These are phyloP conservation scores for Mortierella sp. DNA, from an alignment of 371 early-diverging fungal species.

Conservation along the genomic window DNA sequence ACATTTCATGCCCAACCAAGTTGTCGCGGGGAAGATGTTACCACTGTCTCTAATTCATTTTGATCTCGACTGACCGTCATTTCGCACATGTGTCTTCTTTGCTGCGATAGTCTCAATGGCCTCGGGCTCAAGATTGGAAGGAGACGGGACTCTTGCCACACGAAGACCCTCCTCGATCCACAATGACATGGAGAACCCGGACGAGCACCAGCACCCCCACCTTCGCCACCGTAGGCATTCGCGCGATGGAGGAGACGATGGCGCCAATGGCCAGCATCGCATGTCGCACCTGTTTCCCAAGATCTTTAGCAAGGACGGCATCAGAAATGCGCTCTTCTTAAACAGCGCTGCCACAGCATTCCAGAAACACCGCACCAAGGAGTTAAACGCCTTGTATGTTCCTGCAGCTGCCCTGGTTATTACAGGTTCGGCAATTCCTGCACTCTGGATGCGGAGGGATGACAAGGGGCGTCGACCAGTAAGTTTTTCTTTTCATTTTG, in stretches of 20 bases:
- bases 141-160: neutral
- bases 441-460: slow-evolving; percentile 47
- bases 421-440: slow-evolving; percentile 32
- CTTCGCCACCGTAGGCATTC: neutral
- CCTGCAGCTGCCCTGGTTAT: slow-evolving; percentile 22
- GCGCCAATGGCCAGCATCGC: neutral
- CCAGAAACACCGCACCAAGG: slow-evolving; percentile 21
- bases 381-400: slow-evolving; percentile 12
- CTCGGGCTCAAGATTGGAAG: neutral
- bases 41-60: neutral
- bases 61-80: slow-evolving; percentile 5
- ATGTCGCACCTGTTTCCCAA: slow-evolving; percentile 19
- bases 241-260: neutral
- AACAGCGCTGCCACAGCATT: slow-evolving; percentile 46
- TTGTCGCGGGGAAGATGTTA: no score
- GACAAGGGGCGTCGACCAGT: slow-evolving; percentile 54
- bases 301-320: slow-evolving; percentile 43
- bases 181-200: slow-evolving; percentile 18
- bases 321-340: slow-evolving; percentile 30
- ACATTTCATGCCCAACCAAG: slow-evolving; percentile 8
- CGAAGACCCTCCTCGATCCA: slow-evolving; percentile 21
- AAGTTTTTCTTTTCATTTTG: neutral
- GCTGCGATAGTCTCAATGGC: neutral
- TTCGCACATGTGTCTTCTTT: neutral
- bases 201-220: neutral